Percentiles rank a stretch among this genome's conserved stretches.
Evolutionary conservation across 2,329 filamentous ascomycete genomes (phyloP).

Genomic region (Periglandula ipomoeae): DNA sequence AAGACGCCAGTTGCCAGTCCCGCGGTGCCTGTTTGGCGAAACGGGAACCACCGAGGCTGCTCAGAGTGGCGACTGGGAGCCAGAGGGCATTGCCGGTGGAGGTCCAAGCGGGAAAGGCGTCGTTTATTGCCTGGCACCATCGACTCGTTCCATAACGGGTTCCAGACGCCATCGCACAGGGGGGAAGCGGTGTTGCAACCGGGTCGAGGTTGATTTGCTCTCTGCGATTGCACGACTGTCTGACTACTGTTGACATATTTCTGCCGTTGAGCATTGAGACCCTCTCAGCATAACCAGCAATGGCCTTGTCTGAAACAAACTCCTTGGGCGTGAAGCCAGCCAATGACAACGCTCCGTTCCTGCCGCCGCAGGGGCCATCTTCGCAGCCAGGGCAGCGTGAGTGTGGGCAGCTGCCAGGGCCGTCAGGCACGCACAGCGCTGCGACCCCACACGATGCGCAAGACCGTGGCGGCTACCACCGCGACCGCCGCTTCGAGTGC

Average conservation of each 20-base stretch:
- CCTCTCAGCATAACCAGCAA: background rate
- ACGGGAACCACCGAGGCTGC: background rate
- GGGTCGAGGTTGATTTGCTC: background rate
- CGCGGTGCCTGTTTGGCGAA: background rate
- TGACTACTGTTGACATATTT: too few relatives aligned
- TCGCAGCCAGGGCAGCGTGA: background rate
- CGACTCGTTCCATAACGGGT: background rate
- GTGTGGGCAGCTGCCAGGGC: background rate
- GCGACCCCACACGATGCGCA: background rate
- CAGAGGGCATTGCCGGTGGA: background rate
- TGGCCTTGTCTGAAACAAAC: slow-evolving; percentile 5
- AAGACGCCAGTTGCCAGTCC: background rate
- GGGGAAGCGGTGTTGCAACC: background rate
- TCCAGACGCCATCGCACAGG: background rate
- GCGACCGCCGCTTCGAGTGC: background rate
- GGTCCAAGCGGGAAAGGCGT: background rate
- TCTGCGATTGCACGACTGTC: background rate
- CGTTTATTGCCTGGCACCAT: background rate
- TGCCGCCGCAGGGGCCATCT: background rate
- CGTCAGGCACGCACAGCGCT: background rate
- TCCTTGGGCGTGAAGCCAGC: slow-evolving; percentile 1
- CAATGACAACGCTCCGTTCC: slow-evolving; percentile 7
- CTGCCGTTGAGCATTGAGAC: too few relatives aligned
- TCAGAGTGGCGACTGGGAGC: background rate
- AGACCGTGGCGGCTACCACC: slow-evolving; percentile 1